Evolutionary conservation across 164 flowering plant species (phyloP).

Genomic region (Warburgia ugandensis): DNA sequence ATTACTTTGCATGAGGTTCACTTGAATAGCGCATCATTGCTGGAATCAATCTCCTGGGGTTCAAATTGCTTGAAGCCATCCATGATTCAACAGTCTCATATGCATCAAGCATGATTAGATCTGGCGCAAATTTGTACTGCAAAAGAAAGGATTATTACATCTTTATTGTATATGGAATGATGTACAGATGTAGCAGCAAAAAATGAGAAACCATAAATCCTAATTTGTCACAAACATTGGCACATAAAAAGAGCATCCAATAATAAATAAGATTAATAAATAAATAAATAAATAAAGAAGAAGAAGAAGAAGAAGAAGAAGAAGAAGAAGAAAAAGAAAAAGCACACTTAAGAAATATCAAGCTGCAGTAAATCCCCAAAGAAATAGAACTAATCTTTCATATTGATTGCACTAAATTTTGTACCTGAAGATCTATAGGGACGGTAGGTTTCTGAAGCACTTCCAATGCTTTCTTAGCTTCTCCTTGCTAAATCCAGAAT

Average conservation of each 20-base stretch:
- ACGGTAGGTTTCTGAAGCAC: conserved; percentile 86
- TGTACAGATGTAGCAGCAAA: not conserved
- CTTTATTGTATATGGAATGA: not conserved
- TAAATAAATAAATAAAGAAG: no score
- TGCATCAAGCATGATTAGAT: conserved; percentile 97
- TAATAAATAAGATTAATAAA: no score
- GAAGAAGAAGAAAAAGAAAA: not conserved
- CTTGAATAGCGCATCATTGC: conserved; percentile 99
- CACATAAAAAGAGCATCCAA: no score
- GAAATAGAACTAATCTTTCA: not conserved
- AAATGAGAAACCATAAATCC: no score
- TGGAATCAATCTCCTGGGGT: conserved; percentile 93
- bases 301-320: no score
- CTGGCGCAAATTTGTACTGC: conserved; percentile 99
- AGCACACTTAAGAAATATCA: not conserved
- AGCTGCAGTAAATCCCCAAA: no score
- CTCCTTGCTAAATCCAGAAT: conserved; percentile 82
- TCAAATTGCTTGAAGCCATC: conserved; percentile 76
- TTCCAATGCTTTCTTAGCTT: conserved; percentile 92
- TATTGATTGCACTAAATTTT: conserved; percentile 4
- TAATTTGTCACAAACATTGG: no score
- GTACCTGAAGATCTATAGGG: conserved; percentile 84
- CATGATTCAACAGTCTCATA: conserved; percentile 98
- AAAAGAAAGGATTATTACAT: not conserved
- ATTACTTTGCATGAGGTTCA: conserved; percentile 99